These are phyloP conservation scores for Trichoderma breve DNA, from an alignment of 2,329 filamentous ascomycete species.

Conservation along the genomic window DNA sequence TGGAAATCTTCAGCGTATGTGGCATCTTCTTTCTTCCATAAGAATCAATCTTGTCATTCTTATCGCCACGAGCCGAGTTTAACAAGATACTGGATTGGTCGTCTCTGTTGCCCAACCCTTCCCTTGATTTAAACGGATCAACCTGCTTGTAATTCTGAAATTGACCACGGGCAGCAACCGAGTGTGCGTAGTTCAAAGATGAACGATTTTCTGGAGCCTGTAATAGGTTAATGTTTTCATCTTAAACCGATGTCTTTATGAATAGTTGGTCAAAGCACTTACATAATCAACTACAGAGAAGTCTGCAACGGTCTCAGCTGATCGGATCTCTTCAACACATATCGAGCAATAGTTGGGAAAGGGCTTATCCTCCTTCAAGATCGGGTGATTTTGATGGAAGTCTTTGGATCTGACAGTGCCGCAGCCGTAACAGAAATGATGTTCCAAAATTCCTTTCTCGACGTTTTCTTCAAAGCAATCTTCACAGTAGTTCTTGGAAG, in stretches of 20 bases:
- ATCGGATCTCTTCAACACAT: slow-evolving; percentile 30
- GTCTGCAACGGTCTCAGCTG: slow-evolving; percentile 27
- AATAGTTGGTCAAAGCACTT: slow-evolving; percentile 11
- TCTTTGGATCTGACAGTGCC: slow-evolving; percentile 28
- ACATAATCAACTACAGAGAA: slow-evolving; percentile 30
- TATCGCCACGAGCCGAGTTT: background rate
- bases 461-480: slow-evolving; percentile 33
- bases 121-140: background rate
- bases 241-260: background rate
- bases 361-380: slow-evolving; percentile 28
- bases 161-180: no score
- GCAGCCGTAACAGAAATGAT: slow-evolving; percentile 44
- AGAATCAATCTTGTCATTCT: background rate
- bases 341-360: slow-evolving; percentile 35
- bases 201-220: background rate
- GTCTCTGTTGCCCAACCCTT: background rate
- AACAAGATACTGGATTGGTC: background rate
- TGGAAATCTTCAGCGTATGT: background rate
- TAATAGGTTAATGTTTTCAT: background rate
- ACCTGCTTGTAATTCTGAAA: background rate
- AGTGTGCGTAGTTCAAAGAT: background rate
- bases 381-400: slow-evolving; percentile 27
- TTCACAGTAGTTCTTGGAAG: slow-evolving; percentile 37
- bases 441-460: slow-evolving; percentile 25
- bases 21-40: background rate